phyloP scores from a whole-genome alignment of 148 eudicot genomes.

The Bassia scoparia region DNA sequence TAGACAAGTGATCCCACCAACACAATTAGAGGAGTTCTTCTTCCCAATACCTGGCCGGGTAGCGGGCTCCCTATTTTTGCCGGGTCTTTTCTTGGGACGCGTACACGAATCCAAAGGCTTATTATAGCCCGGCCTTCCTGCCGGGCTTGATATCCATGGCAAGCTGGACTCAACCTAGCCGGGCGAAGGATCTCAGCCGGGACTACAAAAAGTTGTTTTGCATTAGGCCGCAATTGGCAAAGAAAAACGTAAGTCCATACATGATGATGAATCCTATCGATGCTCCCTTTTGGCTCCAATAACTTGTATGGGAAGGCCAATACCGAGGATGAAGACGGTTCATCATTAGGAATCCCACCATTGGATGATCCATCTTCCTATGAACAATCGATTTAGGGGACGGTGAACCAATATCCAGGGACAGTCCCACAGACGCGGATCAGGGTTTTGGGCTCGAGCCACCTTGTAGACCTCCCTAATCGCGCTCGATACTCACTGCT shows the following conservation, averaged over 20 bases:
- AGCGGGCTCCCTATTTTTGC: background rate
- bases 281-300: slow-evolving; percentile 14
- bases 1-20: background rate
- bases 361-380: slow-evolving; percentile 14
- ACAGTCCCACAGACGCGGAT: slow-evolving; percentile 23
- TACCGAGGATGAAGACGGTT: slow-evolving; percentile 19
- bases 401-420: slow-evolving; percentile 28
- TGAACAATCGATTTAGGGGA: slow-evolving; percentile 15
- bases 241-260: slow-evolving; percentile 31
- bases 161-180: slow-evolving; percentile 32
- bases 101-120: slow-evolving; percentile 23
- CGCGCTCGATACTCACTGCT: slow-evolving; percentile 51
- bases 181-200: slow-evolving; percentile 36
- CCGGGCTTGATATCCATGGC: slow-evolving; percentile 33
- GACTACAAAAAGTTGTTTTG: slow-evolving; percentile 30
- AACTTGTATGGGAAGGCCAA: slow-evolving; percentile 21
- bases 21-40: slow-evolving; percentile 20
- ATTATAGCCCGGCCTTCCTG: slow-evolving; percentile 31
- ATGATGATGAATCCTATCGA: slow-evolving; percentile 26
- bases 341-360: slow-evolving; percentile 12
- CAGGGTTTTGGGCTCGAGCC: slow-evolving; percentile 19
- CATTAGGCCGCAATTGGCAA: slow-evolving; percentile 33
- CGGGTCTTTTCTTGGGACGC: slow-evolving; percentile 5
- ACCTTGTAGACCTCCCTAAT: slow-evolving; percentile 45
- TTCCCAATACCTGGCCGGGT: slow-evolving; percentile 28